Conservation (phyloP, 176 grass and related monocot species). For the Triticum aestivum region DNA sequence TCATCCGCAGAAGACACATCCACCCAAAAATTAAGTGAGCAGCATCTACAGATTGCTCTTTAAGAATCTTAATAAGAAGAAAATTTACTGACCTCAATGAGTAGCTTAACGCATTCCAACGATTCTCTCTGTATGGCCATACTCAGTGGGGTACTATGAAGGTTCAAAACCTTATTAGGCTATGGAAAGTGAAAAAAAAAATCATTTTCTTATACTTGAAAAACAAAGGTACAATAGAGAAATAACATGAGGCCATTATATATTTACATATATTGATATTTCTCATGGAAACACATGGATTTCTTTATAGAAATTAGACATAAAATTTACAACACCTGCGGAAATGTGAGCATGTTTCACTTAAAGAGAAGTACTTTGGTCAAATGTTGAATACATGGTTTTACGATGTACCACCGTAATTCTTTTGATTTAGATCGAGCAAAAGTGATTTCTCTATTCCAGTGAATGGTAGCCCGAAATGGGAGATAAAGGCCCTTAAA, state of each 20-base stretch:
- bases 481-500: neutral
- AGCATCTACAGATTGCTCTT: neutral
- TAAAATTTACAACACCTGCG: neutral
- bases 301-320: neutral
- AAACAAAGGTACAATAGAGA: neutral
- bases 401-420: neutral
- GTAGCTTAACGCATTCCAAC: neutral
- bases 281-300: neutral
- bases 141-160: neutral
- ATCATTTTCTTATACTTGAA: neutral
- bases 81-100: slow-evolving; percentile 3
- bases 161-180: slow-evolving; percentile 24
- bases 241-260: neutral
- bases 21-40: neutral
- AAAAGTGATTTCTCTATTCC: neutral
- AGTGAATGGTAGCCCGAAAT: neutral
- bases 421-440: neutral
- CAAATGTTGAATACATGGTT: neutral
- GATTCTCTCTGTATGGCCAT: neutral
- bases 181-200: neutral
- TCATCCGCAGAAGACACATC: neutral
- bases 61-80: neutral
- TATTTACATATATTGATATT: neutral
- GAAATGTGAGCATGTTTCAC: neutral
- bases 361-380: neutral